Evolutionary conservation across 2,329 filamentous ascomycete genomes (phyloP), one percentile per base, ranked within the genome.

Genomic region (Verticillium zaregamsianum): DNA sequence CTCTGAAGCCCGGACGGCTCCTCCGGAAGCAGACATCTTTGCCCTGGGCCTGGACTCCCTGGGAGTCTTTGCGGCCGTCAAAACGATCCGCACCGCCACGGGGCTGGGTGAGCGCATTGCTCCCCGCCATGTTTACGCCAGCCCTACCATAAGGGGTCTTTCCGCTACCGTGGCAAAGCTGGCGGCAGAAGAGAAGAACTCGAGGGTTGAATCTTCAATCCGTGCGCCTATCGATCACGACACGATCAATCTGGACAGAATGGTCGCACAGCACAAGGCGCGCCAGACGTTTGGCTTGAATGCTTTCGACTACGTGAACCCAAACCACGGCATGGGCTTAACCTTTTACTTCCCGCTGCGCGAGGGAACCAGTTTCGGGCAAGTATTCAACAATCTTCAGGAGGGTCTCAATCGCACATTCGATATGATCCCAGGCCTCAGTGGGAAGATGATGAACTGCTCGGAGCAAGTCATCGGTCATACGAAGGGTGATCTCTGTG

Each of bases 91-190:
- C 25, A 65, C 65, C 23, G 70, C 69, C 11, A 71, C 71, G 5
- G 69, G 67, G 2, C 62, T 75, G 0, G 64, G 65, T 7, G 71
- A 74, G 17, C 55, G 66, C 59, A 62, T 77, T 37, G 68, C 70
- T 9, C 70, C 73, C 6, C 68, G 74, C 17, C 70, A 75, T 57
- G 55, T 77, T 5, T 77, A 77, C 58, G 72, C 70, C 15, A 75
- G 73, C 20, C 69, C 70, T 3, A 72, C 70, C 0, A 61, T 71
- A 37, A 35, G 40, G 35, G 69, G 65, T 8, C 68, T 76, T 23
- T 66, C 73, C 31, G 60, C 65, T 11, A 59, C 60, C 1, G 57
- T 76, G 20, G 62, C 61, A 6, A 60, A 62, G 4, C 52, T 72
- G 15, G 54, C 61, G 14, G 54, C 61, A 8, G 63, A 65, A 23